These are phyloP conservation scores for Debaryomyces singareniensis DNA, from an alignment of 1,139 yeast genomes.

Conservation along the genomic window DNA sequence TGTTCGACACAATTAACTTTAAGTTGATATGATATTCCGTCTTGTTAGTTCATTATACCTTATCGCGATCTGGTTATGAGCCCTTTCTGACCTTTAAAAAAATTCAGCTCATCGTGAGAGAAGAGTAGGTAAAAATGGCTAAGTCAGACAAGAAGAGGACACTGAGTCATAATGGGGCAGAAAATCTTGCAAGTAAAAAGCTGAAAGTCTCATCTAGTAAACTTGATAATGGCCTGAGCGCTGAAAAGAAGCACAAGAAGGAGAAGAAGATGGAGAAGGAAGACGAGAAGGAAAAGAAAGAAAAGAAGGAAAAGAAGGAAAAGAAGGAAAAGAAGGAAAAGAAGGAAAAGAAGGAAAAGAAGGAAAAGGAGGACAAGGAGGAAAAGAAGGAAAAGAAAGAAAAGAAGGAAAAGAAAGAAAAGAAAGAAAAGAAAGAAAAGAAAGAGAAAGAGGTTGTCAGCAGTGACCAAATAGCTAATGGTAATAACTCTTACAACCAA, in stretches of 20 bases:
- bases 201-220: too few relatives aligned
- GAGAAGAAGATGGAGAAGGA: slow-evolving; percentile 31
- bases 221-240: slow-evolving; percentile 16
- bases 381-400: slow-evolving; percentile 39
- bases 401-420: slow-evolving; percentile 42
- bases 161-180: too few relatives aligned
- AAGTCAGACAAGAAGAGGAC: too few relatives aligned
- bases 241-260: slow-evolving; percentile 30
- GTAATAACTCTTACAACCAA: slow-evolving; percentile 19
- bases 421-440: slow-evolving; percentile 39
- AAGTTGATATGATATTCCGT: too few relatives aligned
- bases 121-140: too few relatives aligned
- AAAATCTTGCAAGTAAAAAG: too few relatives aligned
- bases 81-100: too few relatives aligned
- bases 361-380: slow-evolving; percentile 35
- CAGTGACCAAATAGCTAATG: slow-evolving; percentile 5
- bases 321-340: slow-evolving; percentile 39
- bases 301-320: slow-evolving; percentile 26
- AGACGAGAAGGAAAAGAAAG: slow-evolving; percentile 33
- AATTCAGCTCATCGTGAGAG: too few relatives aligned
- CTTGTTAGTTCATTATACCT: too few relatives aligned
- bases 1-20: too few relatives aligned
- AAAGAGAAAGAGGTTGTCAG: slow-evolving; percentile 17
- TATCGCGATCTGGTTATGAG: too few relatives aligned
- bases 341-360: slow-evolving; percentile 42